These are phyloP conservation scores for Cryptosporidium sp. DNA, from an alignment of 169 alveolate species.

Conservation along the genomic window DNA sequence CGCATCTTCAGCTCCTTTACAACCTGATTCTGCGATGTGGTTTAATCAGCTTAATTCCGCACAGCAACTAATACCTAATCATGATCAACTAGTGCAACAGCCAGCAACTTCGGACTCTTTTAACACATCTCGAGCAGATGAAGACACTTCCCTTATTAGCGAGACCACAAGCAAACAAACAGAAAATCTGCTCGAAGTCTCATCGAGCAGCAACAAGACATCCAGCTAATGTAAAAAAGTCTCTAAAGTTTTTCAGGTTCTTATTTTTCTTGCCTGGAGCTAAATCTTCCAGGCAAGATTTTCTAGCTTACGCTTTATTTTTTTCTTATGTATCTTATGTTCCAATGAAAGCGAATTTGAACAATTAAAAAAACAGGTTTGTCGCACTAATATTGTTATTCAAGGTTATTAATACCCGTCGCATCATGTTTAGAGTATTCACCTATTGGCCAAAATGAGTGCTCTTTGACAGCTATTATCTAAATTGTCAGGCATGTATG, in stretches of 20 bases:
- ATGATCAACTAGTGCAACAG: slow-evolving; percentile 20
- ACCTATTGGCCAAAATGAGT: not conserved
- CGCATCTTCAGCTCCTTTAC: not conserved
- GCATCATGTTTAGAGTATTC: slow-evolving; percentile 3
- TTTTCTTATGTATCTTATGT: not conserved
- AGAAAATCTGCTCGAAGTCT: slow-evolving; percentile 58
- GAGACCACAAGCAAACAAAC: slow-evolving; percentile 37
- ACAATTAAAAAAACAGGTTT: slow-evolving; percentile 5
- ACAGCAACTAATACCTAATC: not conserved
- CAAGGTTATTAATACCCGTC: not conserved
- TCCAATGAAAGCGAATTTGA: not conserved
- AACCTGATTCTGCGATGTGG: not conserved
- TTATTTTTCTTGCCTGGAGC: not conserved
- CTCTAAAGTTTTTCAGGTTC: not conserved
- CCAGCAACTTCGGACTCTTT: slow-evolving; percentile 4
- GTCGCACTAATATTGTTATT: not conserved
- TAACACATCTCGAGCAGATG: slow-evolving; percentile 11
- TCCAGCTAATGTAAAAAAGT: slow-evolving; percentile 10
- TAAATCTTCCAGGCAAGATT: not conserved
- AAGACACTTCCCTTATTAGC: not conserved
- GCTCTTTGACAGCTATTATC: not conserved
- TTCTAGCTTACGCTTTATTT: slow-evolving; percentile 31
- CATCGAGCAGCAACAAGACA: slow-evolving; percentile 70
- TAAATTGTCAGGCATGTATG: slow-evolving; percentile 1
- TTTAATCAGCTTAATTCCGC: slow-evolving; percentile 3